phyloP scores from a whole-genome alignment of 495 filamentous ascomycete species.

The Penicillium argentinense region DNA sequence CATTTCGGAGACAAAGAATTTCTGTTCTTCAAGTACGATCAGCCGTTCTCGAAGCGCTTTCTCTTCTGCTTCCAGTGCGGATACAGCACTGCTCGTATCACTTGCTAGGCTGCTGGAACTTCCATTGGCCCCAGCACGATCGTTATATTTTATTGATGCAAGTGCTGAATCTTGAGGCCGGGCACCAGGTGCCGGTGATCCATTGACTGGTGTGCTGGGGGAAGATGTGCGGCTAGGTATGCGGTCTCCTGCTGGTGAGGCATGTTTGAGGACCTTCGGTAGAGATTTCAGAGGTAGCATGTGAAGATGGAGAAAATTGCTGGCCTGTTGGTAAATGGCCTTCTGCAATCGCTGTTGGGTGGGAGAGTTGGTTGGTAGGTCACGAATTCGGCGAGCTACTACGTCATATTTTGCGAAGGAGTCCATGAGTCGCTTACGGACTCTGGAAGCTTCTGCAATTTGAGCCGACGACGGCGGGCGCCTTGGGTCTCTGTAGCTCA shows the following conservation, averaged over 20 bases:
- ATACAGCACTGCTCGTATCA: slow-evolving; percentile 64
- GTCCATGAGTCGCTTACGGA: slow-evolving; percentile 87
- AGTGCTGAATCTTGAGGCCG: slow-evolving; percentile 49
- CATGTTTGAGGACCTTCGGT: slow-evolving; percentile 77
- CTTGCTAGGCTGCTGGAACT: slow-evolving; percentile 56
- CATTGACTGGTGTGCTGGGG: slow-evolving; percentile 31
- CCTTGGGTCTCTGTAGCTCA: slow-evolving; percentile 54
- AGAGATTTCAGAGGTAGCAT: slow-evolving; percentile 90
- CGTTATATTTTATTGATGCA: slow-evolving; percentile 59
- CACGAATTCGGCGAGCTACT: slow-evolving; percentile 78
- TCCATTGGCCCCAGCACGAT: slow-evolving; percentile 45
- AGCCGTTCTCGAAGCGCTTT: slow-evolving; percentile 79
- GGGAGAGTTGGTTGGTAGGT: slow-evolving; percentile 68
- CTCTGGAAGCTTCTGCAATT: slow-evolving; percentile 84
- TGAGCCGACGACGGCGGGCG: slow-evolving; percentile 72
- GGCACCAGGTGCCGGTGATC: slow-evolving; percentile 31
- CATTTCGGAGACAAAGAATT: slow-evolving; percentile 89
- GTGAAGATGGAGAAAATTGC: slow-evolving; percentile 83
- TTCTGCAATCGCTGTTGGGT: slow-evolving; percentile 79
- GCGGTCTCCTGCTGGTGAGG: slow-evolving; percentile 45
- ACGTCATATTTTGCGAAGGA: slow-evolving; percentile 87
- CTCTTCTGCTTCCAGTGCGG: slow-evolving; percentile 79
- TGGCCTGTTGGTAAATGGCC: slow-evolving; percentile 78
- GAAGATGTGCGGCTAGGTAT: slow-evolving; percentile 32
- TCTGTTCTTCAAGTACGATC: slow-evolving; percentile 92